Percentiles rank a stretch among this genome's conserved stretches.
phyloP scores from a whole-genome alignment of 2,329 filamentous ascomycete genomes.

The Microascus cirrosus region DNA sequence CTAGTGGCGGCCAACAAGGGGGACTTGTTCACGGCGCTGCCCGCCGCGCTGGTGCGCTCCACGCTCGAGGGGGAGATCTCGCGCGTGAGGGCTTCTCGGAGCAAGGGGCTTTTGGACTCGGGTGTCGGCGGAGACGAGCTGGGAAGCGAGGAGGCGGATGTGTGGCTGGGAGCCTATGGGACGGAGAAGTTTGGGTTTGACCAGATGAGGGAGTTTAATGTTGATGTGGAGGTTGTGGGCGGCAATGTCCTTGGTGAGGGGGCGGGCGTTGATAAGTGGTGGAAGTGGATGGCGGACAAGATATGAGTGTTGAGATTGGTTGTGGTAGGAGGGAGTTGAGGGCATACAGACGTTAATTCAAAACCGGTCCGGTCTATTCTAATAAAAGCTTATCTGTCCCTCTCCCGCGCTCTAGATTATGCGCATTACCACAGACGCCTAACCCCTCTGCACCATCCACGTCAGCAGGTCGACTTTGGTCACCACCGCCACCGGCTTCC shows the following conservation, averaged over 20 bases:
- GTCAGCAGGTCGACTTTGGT: constrained; percentile 94
- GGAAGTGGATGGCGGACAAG: constrained; percentile 75
- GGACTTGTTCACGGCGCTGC: constrained; percentile 88
- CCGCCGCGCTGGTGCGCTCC: constrained; percentile 61
- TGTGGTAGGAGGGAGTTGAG: too few relatives aligned
- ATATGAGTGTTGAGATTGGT: constrained; percentile 32
- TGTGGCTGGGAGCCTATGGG: constrained; percentile 74
- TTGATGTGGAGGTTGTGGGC: constrained; percentile 65
- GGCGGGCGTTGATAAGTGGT: constrained; percentile 73
- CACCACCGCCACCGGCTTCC: constrained; percentile 79
- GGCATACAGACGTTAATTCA: not conserved
- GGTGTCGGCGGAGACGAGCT: constrained; percentile 57
- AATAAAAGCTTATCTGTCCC: not conserved
- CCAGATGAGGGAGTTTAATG: constrained; percentile 73
- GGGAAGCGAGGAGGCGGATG: constrained; percentile 61
- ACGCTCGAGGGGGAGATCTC: constrained; percentile 73
- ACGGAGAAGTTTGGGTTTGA: constrained; percentile 68
- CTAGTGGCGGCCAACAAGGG: constrained; percentile 90
- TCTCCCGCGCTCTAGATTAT: not conserved
- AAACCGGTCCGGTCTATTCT: not conserved
- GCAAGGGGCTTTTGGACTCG: constrained; percentile 73
- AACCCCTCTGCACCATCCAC: constrained; percentile 68
- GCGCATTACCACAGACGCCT: not conserved
- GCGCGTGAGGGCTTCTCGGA: constrained; percentile 63
- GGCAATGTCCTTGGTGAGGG: constrained; percentile 59